phyloP scores from a whole-genome alignment of 345 rosid species.

The Hibiscus tridactylites region DNA sequence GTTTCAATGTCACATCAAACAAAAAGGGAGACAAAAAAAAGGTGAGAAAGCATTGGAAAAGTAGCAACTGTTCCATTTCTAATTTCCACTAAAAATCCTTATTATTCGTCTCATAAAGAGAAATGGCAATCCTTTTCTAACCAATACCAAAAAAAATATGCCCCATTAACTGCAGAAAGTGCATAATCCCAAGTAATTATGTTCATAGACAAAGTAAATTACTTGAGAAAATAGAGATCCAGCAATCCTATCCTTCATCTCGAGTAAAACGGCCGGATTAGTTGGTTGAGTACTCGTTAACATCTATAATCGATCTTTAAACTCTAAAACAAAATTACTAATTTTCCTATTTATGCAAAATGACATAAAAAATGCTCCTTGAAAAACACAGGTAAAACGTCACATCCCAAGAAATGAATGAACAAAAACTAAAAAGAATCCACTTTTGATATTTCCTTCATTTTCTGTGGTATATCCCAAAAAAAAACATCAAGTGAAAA shows the following conservation, averaged over 20 bases:
- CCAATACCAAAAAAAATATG: neutral
- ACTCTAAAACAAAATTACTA: too few species aligned
- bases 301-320: too few species aligned
- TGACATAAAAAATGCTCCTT: too few species aligned
- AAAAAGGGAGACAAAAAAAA: neutral
- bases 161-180: neutral
- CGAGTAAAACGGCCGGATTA: neutral
- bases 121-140: neutral
- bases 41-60: neutral
- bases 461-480: too few species aligned
- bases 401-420: too few species aligned
- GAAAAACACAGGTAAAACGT: too few species aligned
- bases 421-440: too few species aligned
- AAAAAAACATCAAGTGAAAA: too few species aligned
- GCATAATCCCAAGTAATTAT: neutral
- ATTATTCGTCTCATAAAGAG: too few species aligned
- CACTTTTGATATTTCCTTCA: too few species aligned
- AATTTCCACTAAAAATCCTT: constrained; percentile 6
- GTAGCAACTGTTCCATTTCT: neutral
- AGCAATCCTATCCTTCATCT: neutral
- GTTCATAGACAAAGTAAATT: neutral
- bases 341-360: too few species aligned
- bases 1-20: constrained; percentile 17
- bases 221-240: neutral
- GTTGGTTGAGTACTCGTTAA: too few species aligned